Percentiles rank a stretch among this genome's conserved stretches.
Conservation (phyloP, 441 rosid genomes). For the Capsella rubella region DNA sequence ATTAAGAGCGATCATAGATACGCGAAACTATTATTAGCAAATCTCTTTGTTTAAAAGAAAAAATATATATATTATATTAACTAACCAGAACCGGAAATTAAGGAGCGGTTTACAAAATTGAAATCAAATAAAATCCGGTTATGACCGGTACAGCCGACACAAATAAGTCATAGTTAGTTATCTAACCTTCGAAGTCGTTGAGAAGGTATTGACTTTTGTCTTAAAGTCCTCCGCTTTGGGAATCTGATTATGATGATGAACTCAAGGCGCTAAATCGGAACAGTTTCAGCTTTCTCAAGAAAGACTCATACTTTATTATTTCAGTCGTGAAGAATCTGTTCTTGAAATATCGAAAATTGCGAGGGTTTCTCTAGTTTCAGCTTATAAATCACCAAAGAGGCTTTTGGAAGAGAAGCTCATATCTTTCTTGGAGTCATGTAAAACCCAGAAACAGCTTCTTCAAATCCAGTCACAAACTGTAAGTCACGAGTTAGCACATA, state of each 20-base stretch:
- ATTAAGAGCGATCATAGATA: too few species aligned
- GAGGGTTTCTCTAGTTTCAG: slow-evolving; percentile 36
- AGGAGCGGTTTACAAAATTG: too few species aligned
- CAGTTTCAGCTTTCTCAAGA: not conserved
- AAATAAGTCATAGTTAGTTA: not conserved
- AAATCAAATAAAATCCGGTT: too few species aligned
- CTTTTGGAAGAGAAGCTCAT: slow-evolving; percentile 59
- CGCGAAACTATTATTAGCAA: too few species aligned
- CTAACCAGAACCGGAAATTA: too few species aligned
- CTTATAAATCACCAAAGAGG: slow-evolving; percentile 47
- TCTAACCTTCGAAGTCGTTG: not conserved
- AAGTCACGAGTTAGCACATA: slow-evolving; percentile 48
- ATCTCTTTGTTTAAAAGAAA: too few species aligned
- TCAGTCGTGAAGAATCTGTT: not conserved
- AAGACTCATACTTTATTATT: slow-evolving; percentile 6
- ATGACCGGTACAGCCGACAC: not conserved
- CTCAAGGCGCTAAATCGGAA: slow-evolving; percentile 21
- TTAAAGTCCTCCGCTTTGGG: not conserved
- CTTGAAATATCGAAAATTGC: slow-evolving; percentile 46
- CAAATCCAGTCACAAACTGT: slow-evolving; percentile 64
- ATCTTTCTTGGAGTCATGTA: slow-evolving; percentile 62
- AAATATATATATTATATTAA: too few species aligned
- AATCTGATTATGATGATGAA: not conserved
- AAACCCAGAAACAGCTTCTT: slow-evolving; percentile 54
- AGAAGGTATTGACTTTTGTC: slow-evolving; percentile 34